A percentile compares a stretch with the other conserved stretches of the same genome.
These are phyloP conservation scores for Closterium sp. DNA, from an alignment of 139 green algal species.

Conservation along the genomic window DNA sequence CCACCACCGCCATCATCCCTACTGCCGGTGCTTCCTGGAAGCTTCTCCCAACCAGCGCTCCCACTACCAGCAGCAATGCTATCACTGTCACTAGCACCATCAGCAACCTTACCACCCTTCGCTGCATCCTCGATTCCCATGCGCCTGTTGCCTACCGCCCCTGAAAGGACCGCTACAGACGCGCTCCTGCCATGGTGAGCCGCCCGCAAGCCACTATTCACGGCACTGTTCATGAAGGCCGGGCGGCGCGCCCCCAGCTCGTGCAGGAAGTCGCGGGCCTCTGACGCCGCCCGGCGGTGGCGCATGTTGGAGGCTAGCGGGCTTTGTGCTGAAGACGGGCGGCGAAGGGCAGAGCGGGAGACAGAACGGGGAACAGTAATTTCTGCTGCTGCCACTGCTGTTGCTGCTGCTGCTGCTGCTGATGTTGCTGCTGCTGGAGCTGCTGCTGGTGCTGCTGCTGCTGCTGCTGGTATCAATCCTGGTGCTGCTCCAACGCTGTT, in stretches of 20 bases:
- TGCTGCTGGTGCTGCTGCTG: background rate
- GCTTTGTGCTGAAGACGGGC: background rate
- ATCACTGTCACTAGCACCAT: background rate
- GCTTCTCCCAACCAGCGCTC: background rate
- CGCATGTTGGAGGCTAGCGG: background rate
- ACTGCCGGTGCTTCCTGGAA: background rate
- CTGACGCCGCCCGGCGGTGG: background rate
- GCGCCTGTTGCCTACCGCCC: background rate
- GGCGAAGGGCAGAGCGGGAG: background rate
- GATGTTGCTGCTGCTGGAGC: background rate
- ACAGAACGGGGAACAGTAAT: background rate
- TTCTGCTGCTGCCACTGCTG: background rate
- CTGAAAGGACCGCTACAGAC: background rate
- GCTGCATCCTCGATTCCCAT: background rate
- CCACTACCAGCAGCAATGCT: background rate
- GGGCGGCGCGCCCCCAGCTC: background rate
- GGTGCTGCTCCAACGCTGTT: background rate
- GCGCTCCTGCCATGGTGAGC: background rate
- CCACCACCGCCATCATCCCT: background rate
- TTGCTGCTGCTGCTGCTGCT: background rate
- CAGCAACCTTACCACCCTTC: background rate
- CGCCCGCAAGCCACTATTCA: background rate
- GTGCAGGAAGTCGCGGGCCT: background rate
- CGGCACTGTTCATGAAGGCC: background rate
- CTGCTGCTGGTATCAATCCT: background rate